A percentile compares a stretch with the other conserved stretches of the same genome.
Evolutionary conservation across 1,284 basidiomycete species (phyloP).

Genomic region (Butyriboletus appendiculatus): DNA sequence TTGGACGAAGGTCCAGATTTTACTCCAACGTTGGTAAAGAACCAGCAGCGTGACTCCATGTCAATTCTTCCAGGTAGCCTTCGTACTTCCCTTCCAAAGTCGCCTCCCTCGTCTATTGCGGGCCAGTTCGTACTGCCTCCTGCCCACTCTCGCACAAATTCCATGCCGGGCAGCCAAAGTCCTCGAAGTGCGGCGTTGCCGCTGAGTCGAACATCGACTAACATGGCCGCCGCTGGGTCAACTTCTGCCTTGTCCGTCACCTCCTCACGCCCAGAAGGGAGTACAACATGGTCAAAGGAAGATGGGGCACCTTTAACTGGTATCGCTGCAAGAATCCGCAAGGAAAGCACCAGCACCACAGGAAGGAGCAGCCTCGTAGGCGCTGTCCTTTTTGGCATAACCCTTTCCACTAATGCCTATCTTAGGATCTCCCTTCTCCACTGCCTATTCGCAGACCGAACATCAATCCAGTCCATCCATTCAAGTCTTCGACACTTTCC

Average conservation of each 20-base stretch:
- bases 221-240: slow-evolving; percentile 34
- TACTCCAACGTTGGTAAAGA: slow-evolving; percentile 61
- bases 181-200: slow-evolving; percentile 40
- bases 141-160: slow-evolving; percentile 37
- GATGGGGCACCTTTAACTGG: slow-evolving; percentile 34
- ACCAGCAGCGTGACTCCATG: slow-evolving; percentile 52
- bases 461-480: slow-evolving; percentile 57
- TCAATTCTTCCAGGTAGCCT: slow-evolving; percentile 48
- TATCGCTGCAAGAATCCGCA: slow-evolving; percentile 41
- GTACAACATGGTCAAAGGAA: slow-evolving; percentile 41
- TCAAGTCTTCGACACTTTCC: slow-evolving; percentile 69
- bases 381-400: not conserved
- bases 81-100: slow-evolving; percentile 44
- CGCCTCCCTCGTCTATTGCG: slow-evolving; percentile 48
- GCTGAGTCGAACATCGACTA: slow-evolving; percentile 35
- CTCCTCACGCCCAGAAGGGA: slow-evolving; percentile 42
- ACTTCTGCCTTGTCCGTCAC: slow-evolving; percentile 38
- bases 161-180: slow-evolving; percentile 34
- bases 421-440: slow-evolving; percentile 39
- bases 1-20: slow-evolving; percentile 58
- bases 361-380: slow-evolving; percentile 38
- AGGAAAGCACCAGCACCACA: slow-evolving; percentile 41
- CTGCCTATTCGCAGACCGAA: slow-evolving; percentile 56
- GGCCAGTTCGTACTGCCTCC: slow-evolving; percentile 59
- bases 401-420: slow-evolving; percentile 20